phyloP scores from a whole-genome alignment of 768 basidiomycete species.

The Chalciporus chontae region DNA sequence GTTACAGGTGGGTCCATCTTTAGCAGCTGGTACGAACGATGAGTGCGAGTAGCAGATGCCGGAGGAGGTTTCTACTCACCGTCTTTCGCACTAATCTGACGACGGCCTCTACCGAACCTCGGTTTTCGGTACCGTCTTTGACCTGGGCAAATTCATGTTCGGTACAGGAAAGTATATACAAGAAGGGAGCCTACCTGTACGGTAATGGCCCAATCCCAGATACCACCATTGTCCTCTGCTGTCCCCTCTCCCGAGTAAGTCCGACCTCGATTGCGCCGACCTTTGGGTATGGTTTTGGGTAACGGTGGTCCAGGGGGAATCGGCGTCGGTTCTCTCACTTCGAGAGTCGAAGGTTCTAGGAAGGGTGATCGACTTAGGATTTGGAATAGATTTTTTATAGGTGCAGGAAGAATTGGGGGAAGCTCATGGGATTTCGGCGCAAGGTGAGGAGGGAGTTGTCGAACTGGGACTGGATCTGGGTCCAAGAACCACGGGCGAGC shows the following conservation, averaged over 20 bases:
- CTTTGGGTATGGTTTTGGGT: constrained; percentile 55
- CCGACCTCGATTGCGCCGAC: constrained; percentile 59
- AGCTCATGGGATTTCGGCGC: constrained; percentile 25
- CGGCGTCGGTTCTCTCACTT: constrained; percentile 49
- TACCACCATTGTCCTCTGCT: constrained; percentile 45
- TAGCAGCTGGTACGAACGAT: constrained; percentile 47
- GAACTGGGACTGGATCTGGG: constrained; percentile 25
- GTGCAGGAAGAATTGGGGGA: constrained; percentile 51
- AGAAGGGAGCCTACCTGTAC: constrained; percentile 51
- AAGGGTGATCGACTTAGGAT: constrained; percentile 61
- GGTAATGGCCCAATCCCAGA: constrained; percentile 78
- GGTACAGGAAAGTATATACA: not conserved
- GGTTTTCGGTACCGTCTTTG: constrained; percentile 79
- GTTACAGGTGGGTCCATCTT: constrained; percentile 52
- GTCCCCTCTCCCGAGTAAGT: constrained; percentile 65
- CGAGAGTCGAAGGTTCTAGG: constrained; percentile 57
- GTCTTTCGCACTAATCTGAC: constrained; percentile 67
- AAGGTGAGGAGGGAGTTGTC: constrained; percentile 26
- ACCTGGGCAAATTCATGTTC: constrained; percentile 43
- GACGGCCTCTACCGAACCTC: constrained; percentile 74
- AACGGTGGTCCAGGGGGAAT: constrained; percentile 58
- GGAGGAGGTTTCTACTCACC: constrained; percentile 39
- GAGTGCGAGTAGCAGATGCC: not conserved
- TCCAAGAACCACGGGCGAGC: constrained; percentile 69
- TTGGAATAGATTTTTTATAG: constrained; percentile 53